Conservation (phyloP, 352 stramenopile genomes). For the Globisporangium cylindrosporum region DNA sequence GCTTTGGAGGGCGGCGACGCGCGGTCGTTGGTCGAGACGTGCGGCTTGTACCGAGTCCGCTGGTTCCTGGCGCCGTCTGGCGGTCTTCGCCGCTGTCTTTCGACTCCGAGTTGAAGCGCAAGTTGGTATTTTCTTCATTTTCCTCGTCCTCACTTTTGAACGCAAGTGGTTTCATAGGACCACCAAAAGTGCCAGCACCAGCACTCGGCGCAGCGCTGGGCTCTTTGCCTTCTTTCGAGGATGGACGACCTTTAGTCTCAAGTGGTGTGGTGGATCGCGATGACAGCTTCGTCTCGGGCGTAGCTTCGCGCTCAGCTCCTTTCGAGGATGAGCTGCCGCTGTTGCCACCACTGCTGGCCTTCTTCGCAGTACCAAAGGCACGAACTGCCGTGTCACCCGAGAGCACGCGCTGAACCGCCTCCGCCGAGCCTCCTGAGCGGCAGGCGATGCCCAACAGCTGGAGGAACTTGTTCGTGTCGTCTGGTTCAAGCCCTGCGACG, state of each 20-base stretch:
- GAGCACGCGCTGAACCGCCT: slow-evolving; percentile 72
- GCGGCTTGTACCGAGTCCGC: slow-evolving; percentile 53
- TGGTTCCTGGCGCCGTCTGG: slow-evolving; percentile 38
- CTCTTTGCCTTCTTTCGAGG: slow-evolving; percentile 41
- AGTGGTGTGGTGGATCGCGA: slow-evolving; percentile 55
- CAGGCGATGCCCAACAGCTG: slow-evolving; percentile 88
- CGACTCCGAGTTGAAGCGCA: slow-evolving; percentile 39
- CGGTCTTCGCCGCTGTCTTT: slow-evolving; percentile 39
- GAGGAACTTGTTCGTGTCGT: slow-evolving; percentile 93
- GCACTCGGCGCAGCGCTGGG: slow-evolving; percentile 14
- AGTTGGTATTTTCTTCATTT: slow-evolving; percentile 39
- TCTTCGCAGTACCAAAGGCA: slow-evolving; percentile 31
- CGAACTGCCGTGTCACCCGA: slow-evolving; percentile 48
- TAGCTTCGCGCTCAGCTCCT: slow-evolving; percentile 38
- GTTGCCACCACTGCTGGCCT: slow-evolving; percentile 17
- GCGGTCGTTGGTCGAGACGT: slow-evolving; percentile 82
- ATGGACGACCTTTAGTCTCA: slow-evolving; percentile 43
- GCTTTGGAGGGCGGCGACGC: slow-evolving; percentile 78
- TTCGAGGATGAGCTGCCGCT: slow-evolving; percentile 1
- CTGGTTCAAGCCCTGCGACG: slow-evolving; percentile 90
- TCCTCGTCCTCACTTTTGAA: slow-evolving; percentile 52
- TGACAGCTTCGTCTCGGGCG: slow-evolving; percentile 51
- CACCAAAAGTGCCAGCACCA: slow-evolving; percentile 43
- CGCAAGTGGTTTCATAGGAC: slow-evolving; percentile 51
- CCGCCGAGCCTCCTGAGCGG: slow-evolving; percentile 54